phyloP scores from a whole-genome alignment of 2,329 filamentous ascomycete species.

The Trichoderma brevicompactum region DNA sequence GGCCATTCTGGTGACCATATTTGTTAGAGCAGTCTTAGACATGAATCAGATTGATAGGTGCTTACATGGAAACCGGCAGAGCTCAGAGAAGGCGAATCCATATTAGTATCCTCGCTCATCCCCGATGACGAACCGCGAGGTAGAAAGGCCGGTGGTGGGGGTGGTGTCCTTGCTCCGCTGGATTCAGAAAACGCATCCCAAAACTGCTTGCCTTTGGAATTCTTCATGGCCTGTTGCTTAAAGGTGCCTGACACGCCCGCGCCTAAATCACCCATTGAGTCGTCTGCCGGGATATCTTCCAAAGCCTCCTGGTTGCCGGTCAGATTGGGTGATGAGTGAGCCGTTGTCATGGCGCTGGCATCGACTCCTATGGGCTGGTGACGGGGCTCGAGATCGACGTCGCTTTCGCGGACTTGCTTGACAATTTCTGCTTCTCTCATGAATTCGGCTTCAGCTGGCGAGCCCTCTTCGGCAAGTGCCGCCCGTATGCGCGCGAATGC shows the following conservation, averaged over 20 bases:
- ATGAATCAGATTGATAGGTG: conserved; percentile 37
- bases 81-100: conserved; percentile 67
- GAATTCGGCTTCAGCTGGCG: conserved; percentile 86
- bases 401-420: conserved; percentile 89
- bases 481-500: conserved; percentile 92
- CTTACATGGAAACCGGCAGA: conserved; percentile 42
- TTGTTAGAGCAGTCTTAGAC: neutral
- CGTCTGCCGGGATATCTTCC: conserved; percentile 73
- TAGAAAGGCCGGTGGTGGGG: conserved; percentile 67
- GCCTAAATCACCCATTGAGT: conserved; percentile 63
- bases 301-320: conserved; percentile 63
- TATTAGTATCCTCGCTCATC: conserved; percentile 70
- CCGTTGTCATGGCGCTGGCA: conserved; percentile 57
- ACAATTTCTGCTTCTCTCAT: conserved; percentile 94
- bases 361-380: conserved; percentile 47
- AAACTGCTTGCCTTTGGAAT: conserved; percentile 68
- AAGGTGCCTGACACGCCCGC: conserved; percentile 66
- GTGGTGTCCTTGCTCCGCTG: conserved; percentile 59
- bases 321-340: conserved; percentile 71
- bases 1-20: conserved; percentile 34
- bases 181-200: conserved; percentile 81
- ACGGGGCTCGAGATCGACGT: conserved; percentile 64
- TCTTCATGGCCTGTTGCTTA: conserved; percentile 72
- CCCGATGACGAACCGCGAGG: conserved; percentile 63
- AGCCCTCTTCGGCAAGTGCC: conserved; percentile 83